Evolutionary conservation across 768 basidiomycete genomes (phyloP).

Genomic region (Cubamyces sp.): DNA sequence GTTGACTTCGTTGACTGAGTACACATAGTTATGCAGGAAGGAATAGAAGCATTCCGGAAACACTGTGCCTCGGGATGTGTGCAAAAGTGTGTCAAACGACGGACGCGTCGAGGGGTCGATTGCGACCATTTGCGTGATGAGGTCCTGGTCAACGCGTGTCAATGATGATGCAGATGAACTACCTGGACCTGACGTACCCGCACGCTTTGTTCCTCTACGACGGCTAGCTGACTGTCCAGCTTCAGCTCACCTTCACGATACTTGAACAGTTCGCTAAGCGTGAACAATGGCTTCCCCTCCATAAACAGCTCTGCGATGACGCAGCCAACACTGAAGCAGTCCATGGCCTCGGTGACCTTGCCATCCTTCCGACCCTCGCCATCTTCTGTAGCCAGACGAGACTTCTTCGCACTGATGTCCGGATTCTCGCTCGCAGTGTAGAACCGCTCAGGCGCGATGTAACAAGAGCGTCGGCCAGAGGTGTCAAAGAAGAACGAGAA

Average conservation of each 20-base stretch:
- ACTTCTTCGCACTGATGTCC: conserved; percentile 69
- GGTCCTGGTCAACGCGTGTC: conserved; percentile 50
- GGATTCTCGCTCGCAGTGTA: conserved; percentile 73
- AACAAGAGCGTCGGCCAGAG: conserved; percentile 90
- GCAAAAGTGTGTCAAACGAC: conserved; percentile 78
- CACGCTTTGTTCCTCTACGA: conserved; percentile 82
- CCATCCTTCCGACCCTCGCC: conserved; percentile 72
- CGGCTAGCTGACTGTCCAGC: conserved; percentile 69
- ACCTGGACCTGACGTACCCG: conserved; percentile 54
- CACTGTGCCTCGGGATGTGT: conserved; percentile 73
- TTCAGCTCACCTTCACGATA: conserved; percentile 86
- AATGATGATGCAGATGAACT: not conserved
- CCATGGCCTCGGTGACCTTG: conserved; percentile 93
- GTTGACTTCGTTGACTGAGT: conserved; percentile 74
- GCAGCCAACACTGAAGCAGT: conserved; percentile 94
- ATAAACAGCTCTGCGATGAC: conserved; percentile 95
- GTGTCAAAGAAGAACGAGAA: conserved; percentile 99
- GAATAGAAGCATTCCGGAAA: conserved; percentile 96
- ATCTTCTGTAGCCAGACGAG: conserved; percentile 54
- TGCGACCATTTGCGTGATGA: conserved; percentile 90
- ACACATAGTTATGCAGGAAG: conserved; percentile 89
- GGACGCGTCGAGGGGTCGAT: conserved; percentile 79
- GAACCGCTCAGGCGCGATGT: conserved; percentile 95
- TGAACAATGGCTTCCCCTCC: conserved; percentile 92
- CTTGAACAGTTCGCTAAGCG: conserved; percentile 92